Evolutionary conservation across 2,329 filamentous ascomycete genomes (phyloP).

Genomic region (Beauveria australis): DNA sequence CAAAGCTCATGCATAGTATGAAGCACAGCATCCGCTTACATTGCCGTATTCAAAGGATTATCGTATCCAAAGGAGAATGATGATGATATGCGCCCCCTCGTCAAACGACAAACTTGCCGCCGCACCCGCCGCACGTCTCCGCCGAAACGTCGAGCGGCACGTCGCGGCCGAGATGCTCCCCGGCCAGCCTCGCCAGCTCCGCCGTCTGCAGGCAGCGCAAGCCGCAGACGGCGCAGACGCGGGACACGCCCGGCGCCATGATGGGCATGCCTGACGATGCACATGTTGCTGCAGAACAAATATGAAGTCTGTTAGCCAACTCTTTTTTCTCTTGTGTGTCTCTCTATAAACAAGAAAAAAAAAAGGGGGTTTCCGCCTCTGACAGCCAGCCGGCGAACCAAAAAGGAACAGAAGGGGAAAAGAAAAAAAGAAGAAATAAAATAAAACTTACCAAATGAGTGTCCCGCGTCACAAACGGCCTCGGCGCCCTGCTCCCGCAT

Average conservation of each 20-base stretch:
- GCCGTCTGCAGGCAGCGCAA: constrained; percentile 39
- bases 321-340: too few relatives aligned
- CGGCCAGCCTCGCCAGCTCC: constrained; percentile 30
- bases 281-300: constrained; percentile 33
- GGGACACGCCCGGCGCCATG: constrained; percentile 43
- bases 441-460: constrained; percentile 30
- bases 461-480: constrained; percentile 31
- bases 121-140: constrained; percentile 32
- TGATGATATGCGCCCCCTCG: neutral
- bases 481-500: constrained; percentile 26
- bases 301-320: neutral
- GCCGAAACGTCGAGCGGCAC: constrained; percentile 23
- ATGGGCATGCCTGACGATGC: constrained; percentile 47
- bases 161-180: constrained; percentile 21
- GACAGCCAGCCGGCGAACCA: too few relatives aligned
- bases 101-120: constrained; percentile 34
- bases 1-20: neutral
- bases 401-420: neutral
- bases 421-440: neutral
- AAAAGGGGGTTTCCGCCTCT: too few relatives aligned
- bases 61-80: neutral
- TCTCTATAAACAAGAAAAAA: too few relatives aligned
- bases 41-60: neutral
- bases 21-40: neutral
- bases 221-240: constrained; percentile 47